Evolutionary conservation across 2,329 filamentous ascomycete species (phyloP).

Genomic region (Scopulariopsis brevicaulis): DNA sequence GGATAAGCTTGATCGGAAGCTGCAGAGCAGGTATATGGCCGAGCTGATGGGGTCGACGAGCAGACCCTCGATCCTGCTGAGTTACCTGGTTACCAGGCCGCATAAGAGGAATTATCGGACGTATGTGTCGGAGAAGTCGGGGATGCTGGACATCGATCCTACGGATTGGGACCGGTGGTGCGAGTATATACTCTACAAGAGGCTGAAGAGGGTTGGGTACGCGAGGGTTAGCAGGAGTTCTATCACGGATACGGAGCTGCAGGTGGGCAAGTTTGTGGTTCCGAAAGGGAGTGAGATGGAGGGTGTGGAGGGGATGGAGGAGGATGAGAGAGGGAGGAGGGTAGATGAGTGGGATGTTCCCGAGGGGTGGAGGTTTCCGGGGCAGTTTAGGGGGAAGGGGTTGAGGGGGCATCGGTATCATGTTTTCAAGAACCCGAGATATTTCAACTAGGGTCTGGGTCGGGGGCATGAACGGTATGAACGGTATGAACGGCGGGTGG

Average conservation of each 20-base stretch:
- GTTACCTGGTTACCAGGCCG: constrained; percentile 86
- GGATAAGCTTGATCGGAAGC: constrained; percentile 78
- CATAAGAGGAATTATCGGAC: constrained; percentile 93
- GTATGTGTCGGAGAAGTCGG: constrained; percentile 74
- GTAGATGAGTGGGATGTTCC: constrained; percentile 65
- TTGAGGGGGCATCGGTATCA: constrained; percentile 87
- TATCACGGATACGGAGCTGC: constrained; percentile 94
- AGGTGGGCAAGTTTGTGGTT: constrained; percentile 90
- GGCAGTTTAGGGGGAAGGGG: constrained; percentile 71
- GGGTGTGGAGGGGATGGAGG: constrained; percentile 24
- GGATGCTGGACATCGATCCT: constrained; percentile 91
- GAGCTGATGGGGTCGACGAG: constrained; percentile 76
- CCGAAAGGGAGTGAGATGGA: constrained; percentile 49
- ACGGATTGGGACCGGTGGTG: constrained; percentile 97
- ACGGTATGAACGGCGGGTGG: too few species aligned
- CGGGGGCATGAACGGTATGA: too few species aligned
- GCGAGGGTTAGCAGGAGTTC: constrained; percentile 79
- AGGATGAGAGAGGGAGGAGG: constrained; percentile 43
- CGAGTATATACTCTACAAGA: constrained; percentile 96
- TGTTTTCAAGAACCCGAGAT: constrained; percentile 86
- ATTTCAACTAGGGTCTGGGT: constrained; percentile 32
- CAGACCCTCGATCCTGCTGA: constrained; percentile 74
- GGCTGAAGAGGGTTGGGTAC: constrained; percentile 74
- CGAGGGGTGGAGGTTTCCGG: constrained; percentile 70
- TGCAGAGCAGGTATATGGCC: constrained; percentile 78